Evolutionary conservation across 169 alveolate genomes (phyloP), one percentile per base, ranked within the genome.

Genomic region (Plasmodium coatneyi): DNA sequence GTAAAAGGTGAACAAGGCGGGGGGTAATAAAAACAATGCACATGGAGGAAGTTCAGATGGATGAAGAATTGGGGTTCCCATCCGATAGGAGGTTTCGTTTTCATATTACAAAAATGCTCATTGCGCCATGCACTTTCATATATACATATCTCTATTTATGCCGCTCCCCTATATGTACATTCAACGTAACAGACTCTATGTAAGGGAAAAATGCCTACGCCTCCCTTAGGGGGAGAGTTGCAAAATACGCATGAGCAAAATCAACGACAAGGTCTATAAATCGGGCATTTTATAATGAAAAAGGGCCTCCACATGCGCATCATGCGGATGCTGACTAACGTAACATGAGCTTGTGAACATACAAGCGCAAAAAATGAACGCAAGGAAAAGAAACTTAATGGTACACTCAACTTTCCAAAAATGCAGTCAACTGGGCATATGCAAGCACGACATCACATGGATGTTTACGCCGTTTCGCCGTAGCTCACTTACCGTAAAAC

Each of bases 401-500:
- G 60, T 28, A 66, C 76, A 28, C 36, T 25, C 32, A 7, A 19
- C 10, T 0, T 60, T 66, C n/a, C 36, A 66, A 66, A 66, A 25
- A 2, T 22, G 36, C n/a, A 10, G 36, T 19, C 76, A 0, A 66
- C n/a, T 19, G 41, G 41, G 76, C 36, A 49, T 16, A 66, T 19
- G 41, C 76, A 19, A 25, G 76, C 76, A 10, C 41, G 76, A 66
- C 76, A 28, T 25, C 25, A 25, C 41, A 56, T 19, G 41, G 7
- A 25, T 82, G 71, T 28, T 34, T 82, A 34, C 28, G 25, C 28
- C 16, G 43, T 34, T 16, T 6, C 1, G 39, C 4, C 71, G 70
- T 19, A 30, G 25, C 28, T 82, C 19, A 76, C 93, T 89, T 72
- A 89, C 94, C 94, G 56, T 89, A 89, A 89, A 89, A 89, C 94